Evolutionary conservation across 2,329 filamentous ascomycete genomes (phyloP), one percentile per base, ranked within the genome.

Genomic region (Hyphodiscus sp.): DNA sequence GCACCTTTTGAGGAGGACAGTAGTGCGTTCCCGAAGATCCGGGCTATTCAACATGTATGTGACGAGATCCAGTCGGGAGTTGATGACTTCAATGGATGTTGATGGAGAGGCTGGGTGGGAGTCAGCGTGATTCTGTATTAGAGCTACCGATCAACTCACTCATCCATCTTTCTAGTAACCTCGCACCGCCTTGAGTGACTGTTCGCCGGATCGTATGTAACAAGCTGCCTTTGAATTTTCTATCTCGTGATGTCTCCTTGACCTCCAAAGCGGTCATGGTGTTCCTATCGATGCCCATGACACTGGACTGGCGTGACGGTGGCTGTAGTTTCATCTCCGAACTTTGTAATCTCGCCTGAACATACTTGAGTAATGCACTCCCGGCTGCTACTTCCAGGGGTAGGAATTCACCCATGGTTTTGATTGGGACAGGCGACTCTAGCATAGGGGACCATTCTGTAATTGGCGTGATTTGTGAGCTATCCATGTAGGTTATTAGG

Each of bases 261-360:
- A 99, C 89, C 69, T 99, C 94, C 4, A 99, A 77, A 1, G 91
- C 89, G 55, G 89, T 81, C 71, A 99, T 79, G 60, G 87, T 96
- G 65, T 91, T 95, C 67, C 87, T 91, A 72, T 99, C 94, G 61
- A 99, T 95, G 49, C 75, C 80, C 89, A 99, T 94, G 58, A 87
- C 83, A 57, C 95, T 82, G 65, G 88, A 82, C 61, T 89, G 81
- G 55, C 89, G 85, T 38, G 85, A 74, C 1, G 94, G 94, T 45
- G 89, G 84, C 67, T 95, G 91, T 42, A 99, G 77, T 68, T 88
- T 90, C 73, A 95, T 83, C 64, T 82, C 84, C 50, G 85, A 74
- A 18, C 89, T 89, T 63, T 87, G 87, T 18, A 97, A 74, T 50
- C 90, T 84, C 61, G 86, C 82, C 56, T 83, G 81, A 50, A 96